A percentile compares a stretch with the other conserved stretches of the same genome.
Evolutionary conservation across 2,329 filamentous ascomycete species (phyloP).

Genomic region (Colletotrichum tropicale): DNA sequence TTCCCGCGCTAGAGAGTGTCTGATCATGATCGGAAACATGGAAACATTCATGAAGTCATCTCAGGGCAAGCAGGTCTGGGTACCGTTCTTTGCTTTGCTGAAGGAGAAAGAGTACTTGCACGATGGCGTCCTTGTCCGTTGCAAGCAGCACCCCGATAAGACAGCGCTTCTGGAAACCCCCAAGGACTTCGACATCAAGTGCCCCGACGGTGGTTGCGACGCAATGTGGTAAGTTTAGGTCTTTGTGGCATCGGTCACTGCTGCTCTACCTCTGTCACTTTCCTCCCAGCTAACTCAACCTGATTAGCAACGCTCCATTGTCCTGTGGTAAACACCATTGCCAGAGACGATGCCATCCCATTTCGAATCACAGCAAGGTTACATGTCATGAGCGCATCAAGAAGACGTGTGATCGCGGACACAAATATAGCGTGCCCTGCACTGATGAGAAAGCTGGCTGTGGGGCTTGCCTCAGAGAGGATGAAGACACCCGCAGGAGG

Average conservation of each 20-base stretch:
- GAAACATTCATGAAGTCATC: constrained; percentile 66
- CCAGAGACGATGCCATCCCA: constrained; percentile 63
- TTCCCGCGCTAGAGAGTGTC: constrained; percentile 66
- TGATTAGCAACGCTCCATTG: not conserved
- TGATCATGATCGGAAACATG: constrained; percentile 75
- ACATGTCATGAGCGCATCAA: constrained; percentile 39
- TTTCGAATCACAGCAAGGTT: constrained; percentile 59
- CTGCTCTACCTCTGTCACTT: not conserved
- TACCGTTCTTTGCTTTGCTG: constrained; percentile 59
- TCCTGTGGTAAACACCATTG: constrained; percentile 65
- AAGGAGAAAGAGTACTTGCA: constrained; percentile 56
- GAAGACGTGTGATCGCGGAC: constrained; percentile 55
- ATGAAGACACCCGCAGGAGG: constrained; percentile 45
- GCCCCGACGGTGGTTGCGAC: constrained; percentile 73
- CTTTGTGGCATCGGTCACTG: not conserved
- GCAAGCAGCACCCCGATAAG: constrained; percentile 61
- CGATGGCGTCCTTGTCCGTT: constrained; percentile 65
- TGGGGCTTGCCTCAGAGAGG: constrained; percentile 54
- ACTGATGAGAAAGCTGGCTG: constrained; percentile 47
- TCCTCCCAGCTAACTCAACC: not conserved
- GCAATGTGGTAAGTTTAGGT: constrained; percentile 59
- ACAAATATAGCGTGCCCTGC: constrained; percentile 55
- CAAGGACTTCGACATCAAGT: constrained; percentile 64
- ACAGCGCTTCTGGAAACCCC: constrained; percentile 49
- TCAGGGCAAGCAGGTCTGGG: constrained; percentile 64